Evolutionary conservation across 768 basidiomycete species (phyloP).

Genomic region (Leccinum imitatum): DNA sequence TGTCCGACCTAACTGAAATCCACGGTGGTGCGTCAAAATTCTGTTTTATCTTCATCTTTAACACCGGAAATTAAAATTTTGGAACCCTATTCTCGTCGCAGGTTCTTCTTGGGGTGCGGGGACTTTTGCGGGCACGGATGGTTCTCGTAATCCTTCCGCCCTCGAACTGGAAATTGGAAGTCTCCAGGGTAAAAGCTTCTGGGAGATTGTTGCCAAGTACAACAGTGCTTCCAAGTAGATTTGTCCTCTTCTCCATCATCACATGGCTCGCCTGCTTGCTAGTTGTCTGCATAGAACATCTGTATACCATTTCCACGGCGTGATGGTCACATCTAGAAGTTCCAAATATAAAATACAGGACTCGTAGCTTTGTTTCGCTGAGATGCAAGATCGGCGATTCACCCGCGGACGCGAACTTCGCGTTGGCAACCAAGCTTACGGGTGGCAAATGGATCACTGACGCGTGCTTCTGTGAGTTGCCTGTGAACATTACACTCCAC

Average conservation of each 20-base stretch:
- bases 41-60: background rate
- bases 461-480: background rate
- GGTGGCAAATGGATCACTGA: background rate
- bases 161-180: constrained; percentile 58
- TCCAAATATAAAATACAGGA: background rate
- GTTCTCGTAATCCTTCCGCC: constrained; percentile 56
- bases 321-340: background rate
- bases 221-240: constrained; percentile 20
- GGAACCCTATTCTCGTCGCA: constrained; percentile 17
- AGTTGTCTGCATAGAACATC: background rate
- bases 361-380: background rate
- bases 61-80: background rate
- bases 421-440: background rate
- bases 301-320: background rate
- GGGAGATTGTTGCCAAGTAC: constrained; percentile 43
- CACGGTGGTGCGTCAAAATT: constrained; percentile 42
- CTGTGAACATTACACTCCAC: background rate
- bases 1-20: constrained; percentile 42
- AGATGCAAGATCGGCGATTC: background rate
- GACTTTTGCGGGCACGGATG: constrained; percentile 54
- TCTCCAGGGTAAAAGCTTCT: constrained; percentile 59
- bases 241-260: too few species aligned
- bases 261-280: background rate
- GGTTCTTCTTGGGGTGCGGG: constrained; percentile 85
- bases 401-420: background rate